Evolutionary conservation across 352 stramenopile species (phyloP).

Genomic region (Blastocystis sp.): DNA sequence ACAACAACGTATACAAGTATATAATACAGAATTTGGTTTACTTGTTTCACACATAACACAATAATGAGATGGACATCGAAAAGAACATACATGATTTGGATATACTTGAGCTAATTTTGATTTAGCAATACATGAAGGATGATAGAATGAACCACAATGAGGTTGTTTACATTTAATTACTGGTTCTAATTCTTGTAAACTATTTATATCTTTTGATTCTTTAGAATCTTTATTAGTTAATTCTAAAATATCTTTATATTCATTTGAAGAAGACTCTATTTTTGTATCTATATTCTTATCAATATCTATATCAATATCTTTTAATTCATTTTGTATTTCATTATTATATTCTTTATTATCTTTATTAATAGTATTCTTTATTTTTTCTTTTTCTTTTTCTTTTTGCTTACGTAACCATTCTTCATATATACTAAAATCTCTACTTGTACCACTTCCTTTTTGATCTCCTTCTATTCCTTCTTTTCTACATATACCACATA

Average conservation of each 20-base stretch:
- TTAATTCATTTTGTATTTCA: too few species aligned
- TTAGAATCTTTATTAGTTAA: conserved; percentile 5
- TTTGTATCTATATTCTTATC: too few species aligned
- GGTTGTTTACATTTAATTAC: conserved; percentile 65
- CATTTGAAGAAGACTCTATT: too few species aligned
- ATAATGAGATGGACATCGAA: conserved; percentile 64
- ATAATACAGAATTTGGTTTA: conserved; percentile 3
- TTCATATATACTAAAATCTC: conserved; percentile 28
- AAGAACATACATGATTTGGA: conserved; percentile 50
- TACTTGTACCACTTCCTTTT: conserved; percentile 52
- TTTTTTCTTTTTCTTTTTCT: too few species aligned
- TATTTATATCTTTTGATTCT: conserved; percentile 3
- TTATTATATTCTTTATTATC: too few species aligned
- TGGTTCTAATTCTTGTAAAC: conserved; percentile 38
- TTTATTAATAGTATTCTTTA: too few species aligned
- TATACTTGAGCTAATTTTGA: conserved; percentile 58
- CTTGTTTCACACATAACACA: conserved; percentile 51
- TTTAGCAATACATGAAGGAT: conserved; percentile 57
- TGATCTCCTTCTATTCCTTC: conserved; percentile 57
- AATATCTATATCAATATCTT: too few species aligned
- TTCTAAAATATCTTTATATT: conserved; percentile 31
- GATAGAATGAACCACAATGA: conserved; percentile 68
- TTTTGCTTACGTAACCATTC: conserved; percentile 30
- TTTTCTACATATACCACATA: conserved; percentile 68
- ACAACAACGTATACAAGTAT: conserved; percentile 58